These are phyloP conservation scores for Exophiala dermatitidis DNA, from an alignment of 2,329 filamentous ascomycete genomes.

Conservation along the genomic window DNA sequence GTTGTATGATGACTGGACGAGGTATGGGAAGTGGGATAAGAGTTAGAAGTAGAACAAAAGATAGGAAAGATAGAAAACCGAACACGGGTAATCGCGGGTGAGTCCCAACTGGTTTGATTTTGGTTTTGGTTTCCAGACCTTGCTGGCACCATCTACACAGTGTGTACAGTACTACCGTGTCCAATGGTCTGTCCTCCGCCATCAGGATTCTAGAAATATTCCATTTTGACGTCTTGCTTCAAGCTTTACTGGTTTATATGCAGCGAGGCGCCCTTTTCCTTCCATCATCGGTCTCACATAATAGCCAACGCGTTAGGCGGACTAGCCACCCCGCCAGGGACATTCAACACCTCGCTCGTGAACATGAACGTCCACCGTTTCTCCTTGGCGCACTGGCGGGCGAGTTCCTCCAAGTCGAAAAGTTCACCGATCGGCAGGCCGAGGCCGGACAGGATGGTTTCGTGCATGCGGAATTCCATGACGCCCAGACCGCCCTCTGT, in stretches of 20 bases:
- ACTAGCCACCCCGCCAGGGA: constrained; percentile 23
- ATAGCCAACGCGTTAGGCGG: constrained; percentile 25
- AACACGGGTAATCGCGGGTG: neutral
- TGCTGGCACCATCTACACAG: too few relatives aligned
- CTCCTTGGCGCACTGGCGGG: constrained; percentile 31
- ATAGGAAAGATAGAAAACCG: neutral
- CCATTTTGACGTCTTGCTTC: too few relatives aligned
- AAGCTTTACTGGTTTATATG: too few relatives aligned
- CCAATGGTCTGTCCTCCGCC: too few relatives aligned
- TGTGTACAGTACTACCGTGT: neutral
- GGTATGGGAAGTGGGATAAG: constrained; percentile 44
- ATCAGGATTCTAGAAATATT: neutral
- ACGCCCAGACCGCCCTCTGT: constrained; percentile 1
- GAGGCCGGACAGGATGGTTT: constrained; percentile 24
- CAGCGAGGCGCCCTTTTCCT: too few relatives aligned
- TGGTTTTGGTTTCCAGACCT: too few relatives aligned
- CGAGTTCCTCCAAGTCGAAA: constrained; percentile 36
- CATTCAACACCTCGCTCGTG: constrained; percentile 30
- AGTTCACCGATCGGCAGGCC: constrained; percentile 27
- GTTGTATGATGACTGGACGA: constrained; percentile 47
- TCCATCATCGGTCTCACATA: constrained; percentile 5
- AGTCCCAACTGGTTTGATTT: neutral
- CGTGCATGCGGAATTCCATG: constrained; percentile 8
- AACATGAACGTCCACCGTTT: constrained; percentile 43
- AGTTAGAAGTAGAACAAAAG: constrained; percentile 27